These are phyloP conservation scores for Wickerhamiella domercqiae DNA, from an alignment of 805 yeast genomes.

Conservation along the genomic window DNA sequence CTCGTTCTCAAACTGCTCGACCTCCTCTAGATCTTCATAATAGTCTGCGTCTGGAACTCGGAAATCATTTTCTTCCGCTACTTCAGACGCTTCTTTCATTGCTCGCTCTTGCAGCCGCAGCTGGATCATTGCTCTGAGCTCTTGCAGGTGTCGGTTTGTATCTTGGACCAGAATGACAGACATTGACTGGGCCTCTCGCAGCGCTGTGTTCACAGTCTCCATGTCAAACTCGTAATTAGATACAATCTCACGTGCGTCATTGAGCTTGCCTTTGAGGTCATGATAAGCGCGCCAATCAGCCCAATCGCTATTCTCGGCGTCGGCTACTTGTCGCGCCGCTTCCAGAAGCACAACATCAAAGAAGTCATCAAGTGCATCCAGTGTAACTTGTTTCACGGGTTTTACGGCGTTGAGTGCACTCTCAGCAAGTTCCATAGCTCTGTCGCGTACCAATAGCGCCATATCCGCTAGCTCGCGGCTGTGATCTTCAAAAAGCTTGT, in stretches of 20 bases:
- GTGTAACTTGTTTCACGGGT: slow-evolving; percentile 16
- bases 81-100: slow-evolving; percentile 1
- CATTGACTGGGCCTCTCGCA: slow-evolving; percentile 19
- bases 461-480: slow-evolving; percentile 12
- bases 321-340: slow-evolving; percentile 15
- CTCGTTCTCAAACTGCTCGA: too few relatives aligned
- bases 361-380: slow-evolving; percentile 20
- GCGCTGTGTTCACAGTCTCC: slow-evolving; percentile 14
- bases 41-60: slow-evolving; percentile 2
- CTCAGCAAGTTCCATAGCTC: slow-evolving; percentile 18
- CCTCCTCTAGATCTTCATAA: too few relatives aligned
- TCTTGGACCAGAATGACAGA: slow-evolving; percentile 17
- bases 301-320: slow-evolving; percentile 32
- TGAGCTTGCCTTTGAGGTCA: slow-evolving; percentile 14
- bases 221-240: slow-evolving; percentile 15
- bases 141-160: slow-evolving; percentile 10
- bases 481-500: slow-evolving; percentile 13
- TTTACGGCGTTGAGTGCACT: slow-evolving; percentile 12
- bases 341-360: slow-evolving; percentile 17
- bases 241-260: slow-evolving; percentile 10
- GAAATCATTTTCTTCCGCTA: slow-evolving; percentile 2
- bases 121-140: slow-evolving; percentile 16
- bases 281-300: slow-evolving; percentile 14
- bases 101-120: slow-evolving; percentile 15
- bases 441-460: slow-evolving; percentile 16